These are phyloP conservation scores for Emericellopsis terricola DNA, from an alignment of 495 filamentous ascomycete species.

Conservation along the genomic window DNA sequence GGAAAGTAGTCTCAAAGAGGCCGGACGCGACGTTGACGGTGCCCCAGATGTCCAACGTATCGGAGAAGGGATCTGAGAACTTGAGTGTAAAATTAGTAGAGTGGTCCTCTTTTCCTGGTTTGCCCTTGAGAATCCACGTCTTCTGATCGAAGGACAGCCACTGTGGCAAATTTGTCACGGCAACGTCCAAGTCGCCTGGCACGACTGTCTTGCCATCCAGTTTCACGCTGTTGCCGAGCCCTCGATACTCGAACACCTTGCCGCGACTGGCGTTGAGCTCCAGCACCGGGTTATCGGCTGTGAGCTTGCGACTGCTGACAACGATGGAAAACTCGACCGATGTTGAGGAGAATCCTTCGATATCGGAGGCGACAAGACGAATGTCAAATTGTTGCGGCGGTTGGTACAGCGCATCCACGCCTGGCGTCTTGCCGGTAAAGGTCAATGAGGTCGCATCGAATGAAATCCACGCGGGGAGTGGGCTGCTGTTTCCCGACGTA, in stretches of 20 bases:
- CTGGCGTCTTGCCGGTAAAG: constrained; percentile 60
- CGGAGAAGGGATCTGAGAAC: constrained; percentile 43
- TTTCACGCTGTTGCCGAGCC: constrained; percentile 33
- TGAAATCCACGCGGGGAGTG: constrained; percentile 70
- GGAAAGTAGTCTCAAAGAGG: constrained; percentile 20
- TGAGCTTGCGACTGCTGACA: constrained; percentile 49
- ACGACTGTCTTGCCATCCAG: constrained; percentile 40
- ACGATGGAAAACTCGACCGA: constrained; percentile 48
- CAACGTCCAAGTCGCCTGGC: constrained; percentile 24
- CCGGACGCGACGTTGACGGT: constrained; percentile 28
- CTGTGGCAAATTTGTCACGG: constrained; percentile 31
- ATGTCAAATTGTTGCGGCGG: constrained; percentile 58
- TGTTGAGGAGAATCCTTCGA: constrained; percentile 54
- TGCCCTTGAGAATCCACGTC: constrained; percentile 47
- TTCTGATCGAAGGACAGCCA: constrained; percentile 55
- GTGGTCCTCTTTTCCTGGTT: constrained; percentile 31
- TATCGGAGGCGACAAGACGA: constrained; percentile 61
- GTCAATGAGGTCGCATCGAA: constrained; percentile 48
- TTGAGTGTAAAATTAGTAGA: constrained; percentile 48
- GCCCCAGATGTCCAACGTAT: constrained; percentile 46
- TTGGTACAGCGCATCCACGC: constrained; percentile 37
- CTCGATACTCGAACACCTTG: constrained; percentile 32
- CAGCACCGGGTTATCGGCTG: constrained; percentile 37
- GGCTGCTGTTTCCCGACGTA: constrained; percentile 55
- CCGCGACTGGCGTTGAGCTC: constrained; percentile 41